Base-by-base conservation (phyloP, 2,329 filamentous ascomycete species). In the Apiospora saccharicola region DNA sequence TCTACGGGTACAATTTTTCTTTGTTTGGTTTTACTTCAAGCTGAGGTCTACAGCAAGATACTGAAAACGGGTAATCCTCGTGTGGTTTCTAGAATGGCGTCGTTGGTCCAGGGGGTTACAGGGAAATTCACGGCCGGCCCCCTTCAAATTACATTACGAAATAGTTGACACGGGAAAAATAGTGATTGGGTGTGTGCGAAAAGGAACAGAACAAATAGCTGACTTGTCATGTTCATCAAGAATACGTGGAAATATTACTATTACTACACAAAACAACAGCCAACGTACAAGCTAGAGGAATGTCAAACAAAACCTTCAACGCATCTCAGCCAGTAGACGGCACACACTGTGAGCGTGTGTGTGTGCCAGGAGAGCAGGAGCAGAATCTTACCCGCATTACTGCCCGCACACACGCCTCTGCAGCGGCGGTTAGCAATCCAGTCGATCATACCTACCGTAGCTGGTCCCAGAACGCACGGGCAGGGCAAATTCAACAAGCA, bases 391-490 rank as follows among this genome's bases (percentile, higher is more conserved):
- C 57, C 57, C 57, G 34, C 57, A 64, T 22, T 41, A 41, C 37
- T 41, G 37, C 37, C 37, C 37, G 37, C 57, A 41, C 16, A 4
- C 22, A 22, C 57, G 57, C 57, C 57, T 64, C 57, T 64, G 34
- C 57, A 64, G 57, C 57, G 57, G 57, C 57, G 57, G 57, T 64
- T 64, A 64, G 34, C 57, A 64, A n/a, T 41, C 57, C 57, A 64
- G 57, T 64, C 34, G 57, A 41, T 8, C 46, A 49, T 49, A 8
- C 30, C 30, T 12, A 30, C 24, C 24, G 8, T 34, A 16, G 30
- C 34, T 41, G 57, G 19, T 64, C 57, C 57, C 57, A 41, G 57
- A 41, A 64, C 22, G 57, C 57, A 64, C 57, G 19, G 57, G 34
- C 22, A n/a, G 26, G 53, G 53, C 53, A 61, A 13, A 61, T 30